Conservation (phyloP, 129 eudicot genomes). For the Smallanthus sonchifolius region DNA sequence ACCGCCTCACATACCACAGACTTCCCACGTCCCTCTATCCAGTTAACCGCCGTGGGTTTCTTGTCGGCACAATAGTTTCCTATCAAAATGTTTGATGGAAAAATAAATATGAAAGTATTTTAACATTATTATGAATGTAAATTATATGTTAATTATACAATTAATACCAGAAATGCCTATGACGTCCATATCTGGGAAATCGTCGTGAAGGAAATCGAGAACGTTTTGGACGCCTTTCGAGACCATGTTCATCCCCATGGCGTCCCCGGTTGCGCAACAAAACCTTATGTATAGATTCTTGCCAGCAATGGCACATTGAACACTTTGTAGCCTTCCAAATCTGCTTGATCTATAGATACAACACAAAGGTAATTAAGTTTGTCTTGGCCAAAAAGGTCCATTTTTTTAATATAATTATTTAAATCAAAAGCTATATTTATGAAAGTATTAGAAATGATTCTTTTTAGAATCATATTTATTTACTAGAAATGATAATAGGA, state of each 20-base stretch:
- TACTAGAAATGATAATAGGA: no score
- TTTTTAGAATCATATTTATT: no score
- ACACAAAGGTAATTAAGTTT: conserved; percentile 1
- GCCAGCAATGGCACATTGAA: conserved; percentile 67
- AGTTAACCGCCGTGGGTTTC: conserved; percentile 72
- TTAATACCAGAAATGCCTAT: conserved; percentile 65
- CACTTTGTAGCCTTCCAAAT: conserved; percentile 59
- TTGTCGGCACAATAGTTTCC: conserved; percentile 73
- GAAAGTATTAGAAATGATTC: no score
- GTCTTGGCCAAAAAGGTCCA: background rate
- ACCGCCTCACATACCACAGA: conserved; percentile 77
- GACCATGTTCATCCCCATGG: conserved; percentile 87
- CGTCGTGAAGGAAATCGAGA: conserved; percentile 48
- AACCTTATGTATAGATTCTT: conserved; percentile 64
- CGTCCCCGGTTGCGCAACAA: conserved; percentile 67
- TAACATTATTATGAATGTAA: background rate
- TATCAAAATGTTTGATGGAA: conserved; percentile 1
- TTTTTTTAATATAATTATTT: background rate
- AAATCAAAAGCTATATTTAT: no score
- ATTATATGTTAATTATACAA: background rate
- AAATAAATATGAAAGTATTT: background rate
- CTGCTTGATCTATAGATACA: conserved; percentile 56
- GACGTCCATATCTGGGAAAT: conserved; percentile 72
- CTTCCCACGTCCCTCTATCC: conserved; percentile 74
- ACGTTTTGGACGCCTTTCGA: conserved; percentile 79